These are phyloP conservation scores for Daldinia decipiens DNA, from an alignment of 495 filamentous ascomycete species.

Conservation along the genomic window DNA sequence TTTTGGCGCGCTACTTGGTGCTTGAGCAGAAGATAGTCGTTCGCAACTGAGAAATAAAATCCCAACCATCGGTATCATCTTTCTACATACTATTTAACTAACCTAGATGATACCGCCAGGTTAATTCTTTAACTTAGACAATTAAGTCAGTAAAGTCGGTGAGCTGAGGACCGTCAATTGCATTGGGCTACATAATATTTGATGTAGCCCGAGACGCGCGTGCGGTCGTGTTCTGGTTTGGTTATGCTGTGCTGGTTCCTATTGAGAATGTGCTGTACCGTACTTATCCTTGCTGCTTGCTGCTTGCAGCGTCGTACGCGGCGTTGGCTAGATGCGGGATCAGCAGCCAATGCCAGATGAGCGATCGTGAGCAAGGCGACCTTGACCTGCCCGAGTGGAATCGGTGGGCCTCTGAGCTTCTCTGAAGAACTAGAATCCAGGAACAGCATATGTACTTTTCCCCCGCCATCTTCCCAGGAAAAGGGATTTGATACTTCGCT, in stretches of 20 bases:
- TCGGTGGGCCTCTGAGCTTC: constrained; percentile 21
- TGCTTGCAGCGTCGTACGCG: constrained; percentile 39
- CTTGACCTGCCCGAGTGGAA: constrained; percentile 6
- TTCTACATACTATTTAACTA: background rate
- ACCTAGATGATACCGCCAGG: background rate
- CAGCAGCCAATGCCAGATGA: constrained; percentile 45
- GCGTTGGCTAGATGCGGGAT: constrained; percentile 42
- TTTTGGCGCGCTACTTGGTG: constrained; percentile 15
- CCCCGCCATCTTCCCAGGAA: constrained; percentile 4
- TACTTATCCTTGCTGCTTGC: constrained; percentile 36
- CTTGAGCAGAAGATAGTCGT: background rate
- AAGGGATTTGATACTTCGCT: constrained; percentile 30
- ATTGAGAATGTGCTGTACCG: constrained; percentile 30
- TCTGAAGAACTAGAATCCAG: constrained; percentile 9
- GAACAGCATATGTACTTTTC: constrained; percentile 25
- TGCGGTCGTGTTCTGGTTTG: constrained; percentile 4
- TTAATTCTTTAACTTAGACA: constrained; percentile 7
- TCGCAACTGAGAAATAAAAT: background rate
- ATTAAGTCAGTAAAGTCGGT: constrained; percentile 24
- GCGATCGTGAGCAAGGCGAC: constrained; percentile 39
- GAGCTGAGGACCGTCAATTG: background rate
- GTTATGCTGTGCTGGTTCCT: constrained; percentile 38
- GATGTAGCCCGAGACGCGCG: constrained; percentile 2
- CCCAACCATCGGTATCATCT: background rate
- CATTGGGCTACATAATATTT: background rate